phyloP scores from a whole-genome alignment of 345 rosid genomes.

The Melastoma malabathricum region DNA sequence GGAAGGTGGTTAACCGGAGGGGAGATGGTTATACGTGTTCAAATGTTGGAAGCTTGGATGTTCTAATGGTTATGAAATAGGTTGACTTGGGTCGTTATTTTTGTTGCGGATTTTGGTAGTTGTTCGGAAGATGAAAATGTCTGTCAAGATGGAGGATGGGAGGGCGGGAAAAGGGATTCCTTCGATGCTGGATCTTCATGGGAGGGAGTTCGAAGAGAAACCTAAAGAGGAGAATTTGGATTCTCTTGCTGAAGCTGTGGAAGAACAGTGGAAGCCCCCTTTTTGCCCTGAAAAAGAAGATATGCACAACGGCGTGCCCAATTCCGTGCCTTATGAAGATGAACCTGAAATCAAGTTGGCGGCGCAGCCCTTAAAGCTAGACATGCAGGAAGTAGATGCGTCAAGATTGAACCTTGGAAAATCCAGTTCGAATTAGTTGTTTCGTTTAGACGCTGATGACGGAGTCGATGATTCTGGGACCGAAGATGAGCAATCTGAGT shows the following conservation, averaged over 20 bases:
- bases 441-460: constrained; percentile 29
- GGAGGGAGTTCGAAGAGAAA: constrained; percentile 1
- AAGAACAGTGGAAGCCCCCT: constrained; percentile 5
- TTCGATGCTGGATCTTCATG: neutral
- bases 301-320: constrained; percentile 8
- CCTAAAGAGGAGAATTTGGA: neutral
- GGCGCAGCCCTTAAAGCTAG: constrained; percentile 20
- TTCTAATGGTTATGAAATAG: too few relatives aligned
- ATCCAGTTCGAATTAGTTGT: constrained; percentile 22
- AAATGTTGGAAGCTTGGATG: too few relatives aligned
- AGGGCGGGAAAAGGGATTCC: constrained; percentile 4
- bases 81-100: too few relatives aligned
- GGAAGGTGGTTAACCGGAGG: too few relatives aligned
- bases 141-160: constrained; percentile 3
- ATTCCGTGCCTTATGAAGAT: constrained; percentile 9
- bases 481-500: constrained; percentile 44
- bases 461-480: constrained; percentile 54
- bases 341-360: constrained; percentile 20
- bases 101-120: too few relatives aligned
- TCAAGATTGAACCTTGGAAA: constrained; percentile 15
- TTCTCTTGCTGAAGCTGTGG: constrained; percentile 3
- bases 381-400: constrained; percentile 12
- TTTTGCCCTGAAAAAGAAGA: constrained; percentile 8
- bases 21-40: too few relatives aligned
- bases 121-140: constrained; percentile 7